phyloP scores from a whole-genome alignment of 371 early-diverging fungal genomes.

The Mortierella sp. region DNA sequence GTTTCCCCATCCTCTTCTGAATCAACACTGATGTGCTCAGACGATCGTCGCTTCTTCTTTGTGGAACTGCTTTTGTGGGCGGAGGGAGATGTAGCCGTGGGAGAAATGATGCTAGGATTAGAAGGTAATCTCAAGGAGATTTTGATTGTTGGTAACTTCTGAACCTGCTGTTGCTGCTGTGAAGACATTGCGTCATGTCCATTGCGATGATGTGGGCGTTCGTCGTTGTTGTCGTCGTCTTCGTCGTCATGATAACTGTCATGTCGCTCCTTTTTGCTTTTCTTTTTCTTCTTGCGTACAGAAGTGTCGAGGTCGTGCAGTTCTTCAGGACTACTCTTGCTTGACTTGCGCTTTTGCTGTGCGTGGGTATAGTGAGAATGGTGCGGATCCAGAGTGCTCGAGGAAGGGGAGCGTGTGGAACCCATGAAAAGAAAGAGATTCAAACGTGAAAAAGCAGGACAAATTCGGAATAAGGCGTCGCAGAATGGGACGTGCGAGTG shows the following conservation, averaged over 20 bases:
- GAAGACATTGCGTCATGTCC: conserved; percentile 12
- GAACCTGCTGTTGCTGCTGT: conserved; percentile 15
- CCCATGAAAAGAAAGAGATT: conserved; percentile 33
- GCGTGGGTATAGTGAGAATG: conserved; percentile 30
- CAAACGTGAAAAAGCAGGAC: background rate
- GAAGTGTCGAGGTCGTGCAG: background rate
- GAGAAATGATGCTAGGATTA: conserved; percentile 20
- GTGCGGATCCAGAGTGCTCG: conserved; percentile 42
- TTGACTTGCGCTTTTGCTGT: conserved; percentile 38
- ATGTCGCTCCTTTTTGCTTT: conserved; percentile 33
- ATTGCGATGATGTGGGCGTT: conserved; percentile 7
- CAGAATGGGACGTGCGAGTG: background rate
- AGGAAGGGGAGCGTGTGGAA: conserved; percentile 43
- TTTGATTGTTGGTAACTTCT: conserved; percentile 49
- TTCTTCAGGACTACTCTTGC: conserved; percentile 20
- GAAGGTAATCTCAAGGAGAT: conserved; percentile 46
- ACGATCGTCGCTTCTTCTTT: conserved; percentile 35
- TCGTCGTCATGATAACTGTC: conserved; percentile 9
- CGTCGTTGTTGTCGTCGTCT: conserved; percentile 7
- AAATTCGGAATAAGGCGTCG: conserved; percentile 7
- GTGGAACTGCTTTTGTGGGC: conserved; percentile 14
- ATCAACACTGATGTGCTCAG: conserved; percentile 27
- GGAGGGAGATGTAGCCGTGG: conserved; percentile 8
- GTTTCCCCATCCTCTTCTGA: conserved; percentile 28
- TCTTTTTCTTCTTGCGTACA: conserved; percentile 31